Base-by-base conservation (phyloP, 495 filamentous ascomycete genomes). In the Barbatosphaeria neglecta region DNA sequence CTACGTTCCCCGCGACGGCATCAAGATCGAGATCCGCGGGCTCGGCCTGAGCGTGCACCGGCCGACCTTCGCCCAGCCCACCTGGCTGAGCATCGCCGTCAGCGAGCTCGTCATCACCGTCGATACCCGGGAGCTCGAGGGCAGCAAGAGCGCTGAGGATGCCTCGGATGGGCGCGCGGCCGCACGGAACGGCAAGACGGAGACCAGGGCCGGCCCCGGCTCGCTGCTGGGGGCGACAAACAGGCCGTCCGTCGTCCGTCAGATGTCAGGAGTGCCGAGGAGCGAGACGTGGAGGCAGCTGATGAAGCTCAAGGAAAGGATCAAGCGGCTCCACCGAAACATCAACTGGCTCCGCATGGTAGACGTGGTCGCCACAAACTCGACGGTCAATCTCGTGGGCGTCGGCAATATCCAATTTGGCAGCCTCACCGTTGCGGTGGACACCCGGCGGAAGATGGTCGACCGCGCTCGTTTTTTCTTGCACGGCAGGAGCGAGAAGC, bases 1-100 rank as follows among this genome's bases (percentile, higher is more conserved):
- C 44, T 96, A 93, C 64, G 82, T 84, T 13, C 87, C 87, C 18
- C 79, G 68, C 61, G 86, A 93, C 73, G 92, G 93, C 45, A 59
- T 95, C 48, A 83, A 83, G 51, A 79, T 99, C 57, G 86, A 97
- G 63, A 80, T 97, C 37, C 81, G 92, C 31, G 87, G 88, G 37
- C 69, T 97, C 33, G 89, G 92, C 19, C 71, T 97, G 41, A 81
- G 85, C 33, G 56, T 96, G 51, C 92, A 97, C 63, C 81, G 88
- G 8, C 90, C 92, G 7, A 95, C 92, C 15, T 97, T 97, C 61
- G 85, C 89, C 17, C 89, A 96, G 61, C 90, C 92, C 41, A 96
- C 93, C 64, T 99, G 92, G 92, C 66, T 96, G 50, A 95, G 87
- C 55, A 72, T 99, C 28, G 84, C 88, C 19, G 65, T 97, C 42